phyloP scores from a whole-genome alignment of 495 filamentous ascomycete genomes.

The Xylaria castorea region DNA sequence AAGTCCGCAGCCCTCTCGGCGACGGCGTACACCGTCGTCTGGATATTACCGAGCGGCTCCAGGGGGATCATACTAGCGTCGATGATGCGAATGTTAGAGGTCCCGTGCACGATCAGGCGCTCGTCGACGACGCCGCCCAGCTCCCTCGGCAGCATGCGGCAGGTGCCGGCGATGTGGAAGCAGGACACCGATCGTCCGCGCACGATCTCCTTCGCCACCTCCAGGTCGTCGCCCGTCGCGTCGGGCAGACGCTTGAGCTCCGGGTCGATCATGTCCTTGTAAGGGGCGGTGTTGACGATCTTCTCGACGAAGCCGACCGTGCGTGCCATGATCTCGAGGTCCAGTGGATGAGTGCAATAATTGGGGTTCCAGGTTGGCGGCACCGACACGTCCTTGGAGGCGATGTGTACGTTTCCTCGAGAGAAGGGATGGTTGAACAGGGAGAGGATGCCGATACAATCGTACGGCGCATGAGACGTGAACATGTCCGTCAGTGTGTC shows the following conservation, averaged over 20 bases:
- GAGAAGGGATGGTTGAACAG: slow-evolving; percentile 60
- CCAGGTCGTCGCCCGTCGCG: slow-evolving; percentile 38
- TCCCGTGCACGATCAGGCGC: slow-evolving; percentile 57
- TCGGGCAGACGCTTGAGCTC: slow-evolving; percentile 38
- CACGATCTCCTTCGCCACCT: slow-evolving; percentile 47
- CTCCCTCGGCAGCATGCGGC: slow-evolving; percentile 45
- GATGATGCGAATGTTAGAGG: slow-evolving; percentile 53
- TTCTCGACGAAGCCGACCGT: slow-evolving; percentile 53
- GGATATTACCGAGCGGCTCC: slow-evolving; percentile 55
- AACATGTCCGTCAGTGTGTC: slow-evolving; percentile 46
- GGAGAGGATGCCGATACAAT: slow-evolving; percentile 51
- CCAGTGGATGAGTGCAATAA: slow-evolving; percentile 60
- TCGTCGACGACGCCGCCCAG: slow-evolving; percentile 52
- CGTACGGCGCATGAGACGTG: slow-evolving; percentile 39
- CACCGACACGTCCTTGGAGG: slow-evolving; percentile 42
- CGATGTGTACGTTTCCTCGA: slow-evolving; percentile 64
- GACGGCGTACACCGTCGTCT: slow-evolving; percentile 59
- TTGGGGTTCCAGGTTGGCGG: slow-evolving; percentile 59
- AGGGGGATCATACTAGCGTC: slow-evolving; percentile 64
- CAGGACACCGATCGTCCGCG: slow-evolving; percentile 46
- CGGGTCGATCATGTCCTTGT: slow-evolving; percentile 45
- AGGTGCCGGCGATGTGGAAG: slow-evolving; percentile 49
- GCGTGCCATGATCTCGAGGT: slow-evolving; percentile 58
- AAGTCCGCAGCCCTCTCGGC: slow-evolving; percentile 63
- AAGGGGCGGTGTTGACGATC: slow-evolving; percentile 49